Evolutionary conservation across 192 early-diverging fungal genomes (phyloP).

Genomic region (Coemansia sp.): DNA sequence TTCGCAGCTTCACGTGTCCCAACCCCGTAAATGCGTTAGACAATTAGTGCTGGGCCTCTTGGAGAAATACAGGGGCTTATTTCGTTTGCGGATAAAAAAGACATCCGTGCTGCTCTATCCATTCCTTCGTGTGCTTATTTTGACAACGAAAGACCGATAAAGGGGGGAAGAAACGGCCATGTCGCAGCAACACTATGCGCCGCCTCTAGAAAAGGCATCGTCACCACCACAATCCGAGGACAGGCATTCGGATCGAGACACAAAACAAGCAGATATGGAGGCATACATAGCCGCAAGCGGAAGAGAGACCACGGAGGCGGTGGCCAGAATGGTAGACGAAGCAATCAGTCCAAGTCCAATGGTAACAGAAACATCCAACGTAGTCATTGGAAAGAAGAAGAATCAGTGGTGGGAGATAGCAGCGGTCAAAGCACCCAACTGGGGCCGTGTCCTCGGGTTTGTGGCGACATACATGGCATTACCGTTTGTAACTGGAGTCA

Average conservation of each 20-base stretch:
- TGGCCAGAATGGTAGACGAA: background rate
- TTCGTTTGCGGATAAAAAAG: too few relatives aligned
- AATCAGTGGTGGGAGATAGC: conserved; percentile 6
- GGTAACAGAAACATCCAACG: background rate
- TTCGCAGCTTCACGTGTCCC: conserved; percentile 6
- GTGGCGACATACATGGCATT: conserved; percentile 43
- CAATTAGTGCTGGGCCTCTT: too few relatives aligned
- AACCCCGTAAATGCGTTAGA: conserved; percentile 9
- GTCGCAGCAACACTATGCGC: conserved; percentile 6
- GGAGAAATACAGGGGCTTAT: too few relatives aligned
- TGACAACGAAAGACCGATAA: background rate
- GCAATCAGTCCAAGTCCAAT: too few relatives aligned
- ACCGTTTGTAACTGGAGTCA: conserved; percentile 55
- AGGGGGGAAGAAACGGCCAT: background rate
- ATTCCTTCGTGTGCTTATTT: background rate
- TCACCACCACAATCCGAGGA: conserved; percentile 2
- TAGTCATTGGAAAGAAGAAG: background rate
- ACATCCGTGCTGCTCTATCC: background rate
- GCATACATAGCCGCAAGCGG: conserved; percentile 23
- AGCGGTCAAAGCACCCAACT: conserved; percentile 9
- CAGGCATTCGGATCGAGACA: conserved; percentile 2
- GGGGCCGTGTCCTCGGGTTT: conserved; percentile 25
- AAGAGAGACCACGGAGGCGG: background rate
- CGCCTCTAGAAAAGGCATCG: background rate
- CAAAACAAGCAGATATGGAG: conserved; percentile 10